phyloP scores from a whole-genome alignment of 768 basidiomycete species.

The Suillus discolor region DNA sequence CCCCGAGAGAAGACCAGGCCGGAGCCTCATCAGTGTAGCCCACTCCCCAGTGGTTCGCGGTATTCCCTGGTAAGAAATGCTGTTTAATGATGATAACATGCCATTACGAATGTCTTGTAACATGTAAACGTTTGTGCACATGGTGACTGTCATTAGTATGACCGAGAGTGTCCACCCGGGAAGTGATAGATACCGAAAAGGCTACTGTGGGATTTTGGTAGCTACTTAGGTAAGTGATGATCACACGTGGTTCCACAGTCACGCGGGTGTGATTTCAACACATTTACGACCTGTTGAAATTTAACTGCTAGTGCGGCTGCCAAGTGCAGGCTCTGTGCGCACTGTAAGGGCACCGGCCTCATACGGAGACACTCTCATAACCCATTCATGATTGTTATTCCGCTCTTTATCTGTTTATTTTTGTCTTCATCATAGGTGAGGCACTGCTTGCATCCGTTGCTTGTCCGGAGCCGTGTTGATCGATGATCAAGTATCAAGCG shows the following conservation, averaged over 20 bases:
- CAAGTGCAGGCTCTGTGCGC: conserved; percentile 16
- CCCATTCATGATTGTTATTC: conserved; percentile 13
- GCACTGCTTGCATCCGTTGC: conserved; percentile 6
- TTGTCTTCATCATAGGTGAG: conserved; percentile 7
- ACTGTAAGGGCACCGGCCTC: conserved; percentile 18
- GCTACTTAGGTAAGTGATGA: background rate
- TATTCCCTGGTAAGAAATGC: background rate
- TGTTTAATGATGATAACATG: background rate
- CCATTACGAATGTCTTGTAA: background rate
- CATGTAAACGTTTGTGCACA: background rate
- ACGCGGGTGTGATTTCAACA: conserved; percentile 6
- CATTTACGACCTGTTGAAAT: background rate
- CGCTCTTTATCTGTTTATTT: conserved; percentile 11
- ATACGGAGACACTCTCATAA: conserved; percentile 6
- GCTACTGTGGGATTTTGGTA: background rate
- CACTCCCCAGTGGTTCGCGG: background rate
- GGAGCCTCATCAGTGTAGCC: no score
- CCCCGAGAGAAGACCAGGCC: no score
- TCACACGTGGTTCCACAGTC: background rate
- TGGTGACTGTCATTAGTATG: background rate
- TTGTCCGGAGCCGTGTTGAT: conserved; percentile 7
- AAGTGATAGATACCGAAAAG: background rate
- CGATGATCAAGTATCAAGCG: background rate
- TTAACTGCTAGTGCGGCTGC: background rate
- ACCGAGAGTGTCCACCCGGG: no score